A percentile compares a stretch with the other conserved stretches of the same genome.
Evolutionary conservation across 257 asterid genomes (phyloP).

Genomic region (Gentiana macrophylla): DNA sequence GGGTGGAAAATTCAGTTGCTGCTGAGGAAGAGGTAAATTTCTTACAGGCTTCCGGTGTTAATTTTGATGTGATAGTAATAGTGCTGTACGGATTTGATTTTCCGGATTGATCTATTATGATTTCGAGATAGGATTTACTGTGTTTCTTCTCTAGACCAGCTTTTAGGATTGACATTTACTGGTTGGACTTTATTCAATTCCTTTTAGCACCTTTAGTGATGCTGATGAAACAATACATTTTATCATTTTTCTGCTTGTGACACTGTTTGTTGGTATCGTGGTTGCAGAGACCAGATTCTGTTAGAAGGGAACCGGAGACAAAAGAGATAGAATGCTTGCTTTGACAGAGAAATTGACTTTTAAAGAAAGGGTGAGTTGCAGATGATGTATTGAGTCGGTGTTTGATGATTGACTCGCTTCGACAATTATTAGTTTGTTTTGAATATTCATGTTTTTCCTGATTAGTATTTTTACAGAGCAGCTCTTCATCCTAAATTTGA

Average conservation of each 20-base stretch:
- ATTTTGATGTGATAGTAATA: not conserved
- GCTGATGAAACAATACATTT: no score
- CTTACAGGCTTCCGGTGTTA: not conserved
- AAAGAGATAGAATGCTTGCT: slow-evolving; percentile 40
- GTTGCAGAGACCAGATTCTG: slow-evolving; percentile 57
- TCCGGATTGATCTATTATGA: not conserved
- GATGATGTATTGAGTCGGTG: not conserved
- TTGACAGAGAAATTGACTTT: slow-evolving; percentile 56
- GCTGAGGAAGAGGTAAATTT: slow-evolving; percentile 62
- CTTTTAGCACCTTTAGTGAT: no score
- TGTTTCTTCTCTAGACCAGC: no score
- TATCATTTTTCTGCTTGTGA: slow-evolving; percentile 4
- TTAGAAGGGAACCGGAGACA: slow-evolving; percentile 36
- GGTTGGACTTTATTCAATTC: no score
- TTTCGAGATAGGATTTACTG: no score
- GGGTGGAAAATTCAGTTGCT: slow-evolving; percentile 31
- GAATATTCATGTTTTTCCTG: no score
- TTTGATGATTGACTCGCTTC: not conserved
- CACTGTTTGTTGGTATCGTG: not conserved
- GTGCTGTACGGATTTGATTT: not conserved
- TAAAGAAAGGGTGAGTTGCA: slow-evolving; percentile 63
- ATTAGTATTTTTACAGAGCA: no score
- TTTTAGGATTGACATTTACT: no score
- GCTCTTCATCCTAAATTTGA: no score
- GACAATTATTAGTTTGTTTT: not conserved